These are phyloP conservation scores for Triticum timopheevii DNA, from an alignment of 176 grass and related monocot species.

Conservation along the genomic window DNA sequence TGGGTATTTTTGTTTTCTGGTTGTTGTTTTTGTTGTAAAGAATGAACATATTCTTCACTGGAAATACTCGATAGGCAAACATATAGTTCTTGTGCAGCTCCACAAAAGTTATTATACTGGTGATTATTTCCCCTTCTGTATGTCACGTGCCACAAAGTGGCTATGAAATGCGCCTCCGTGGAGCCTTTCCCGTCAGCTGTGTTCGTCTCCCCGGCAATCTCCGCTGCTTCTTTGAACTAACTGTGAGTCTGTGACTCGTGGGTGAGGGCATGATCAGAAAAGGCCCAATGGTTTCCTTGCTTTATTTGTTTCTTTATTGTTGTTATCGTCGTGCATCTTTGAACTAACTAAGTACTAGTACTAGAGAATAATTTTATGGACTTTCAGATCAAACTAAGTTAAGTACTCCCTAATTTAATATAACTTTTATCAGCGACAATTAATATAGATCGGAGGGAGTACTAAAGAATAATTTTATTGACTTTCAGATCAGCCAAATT, in stretches of 20 bases:
- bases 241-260: background rate
- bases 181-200: background rate
- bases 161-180: background rate
- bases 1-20: background rate
- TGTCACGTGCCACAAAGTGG: background rate
- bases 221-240: background rate
- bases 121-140: background rate
- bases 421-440: too few species aligned
- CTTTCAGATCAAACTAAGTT: background rate
- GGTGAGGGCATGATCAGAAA: background rate
- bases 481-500: background rate
- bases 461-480: background rate
- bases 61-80: background rate
- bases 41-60: background rate
- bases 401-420: too few species aligned
- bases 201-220: background rate
- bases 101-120: background rate
- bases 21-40: conserved; percentile 1
- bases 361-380: background rate
- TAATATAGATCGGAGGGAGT: too few species aligned
- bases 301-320: background rate
- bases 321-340: background rate
- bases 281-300: background rate
- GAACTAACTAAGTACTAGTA: background rate
- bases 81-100: background rate